phyloP scores from a whole-genome alignment of 495 filamentous ascomycete species.

The Tuber melanosporum region DNA sequence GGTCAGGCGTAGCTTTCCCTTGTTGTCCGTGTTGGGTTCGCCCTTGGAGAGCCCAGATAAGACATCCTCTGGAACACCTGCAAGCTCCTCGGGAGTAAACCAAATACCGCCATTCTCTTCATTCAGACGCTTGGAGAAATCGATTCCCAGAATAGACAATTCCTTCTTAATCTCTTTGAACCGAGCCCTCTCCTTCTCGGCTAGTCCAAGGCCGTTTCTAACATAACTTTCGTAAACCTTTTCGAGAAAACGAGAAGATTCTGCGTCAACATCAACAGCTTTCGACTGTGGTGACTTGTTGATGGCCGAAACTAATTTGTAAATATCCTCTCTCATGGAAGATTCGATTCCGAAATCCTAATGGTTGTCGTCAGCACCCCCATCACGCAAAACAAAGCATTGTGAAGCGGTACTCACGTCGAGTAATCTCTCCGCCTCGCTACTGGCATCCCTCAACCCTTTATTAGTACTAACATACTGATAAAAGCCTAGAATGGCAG shows the following conservation, averaged over 20 bases:
- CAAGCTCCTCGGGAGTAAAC: conserved; percentile 55
- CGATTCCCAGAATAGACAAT: conserved; percentile 52
- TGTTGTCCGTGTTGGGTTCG: conserved; percentile 55
- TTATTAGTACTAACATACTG: conserved; percentile 68
- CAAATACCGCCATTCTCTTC: conserved; percentile 57
- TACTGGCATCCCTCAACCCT: conserved; percentile 59
- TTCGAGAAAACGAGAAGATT: conserved; percentile 52
- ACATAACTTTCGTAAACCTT: conserved; percentile 56
- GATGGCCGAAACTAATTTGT: conserved; percentile 52
- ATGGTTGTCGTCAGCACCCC: not conserved
- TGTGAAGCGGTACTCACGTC: conserved; percentile 39
- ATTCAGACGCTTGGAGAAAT: conserved; percentile 57
- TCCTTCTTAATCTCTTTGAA: conserved; percentile 63
- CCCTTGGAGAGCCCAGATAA: conserved; percentile 60
- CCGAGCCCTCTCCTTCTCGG: conserved; percentile 52
- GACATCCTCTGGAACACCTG: conserved; percentile 55
- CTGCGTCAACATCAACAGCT: conserved; percentile 46
- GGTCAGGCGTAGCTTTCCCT: conserved; percentile 52
- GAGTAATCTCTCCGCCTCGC: conserved; percentile 56
- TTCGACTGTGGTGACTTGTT: conserved; percentile 47
- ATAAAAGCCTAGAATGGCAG: conserved; percentile 56
- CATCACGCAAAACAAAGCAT: not conserved
- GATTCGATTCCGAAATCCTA: conserved; percentile 55
- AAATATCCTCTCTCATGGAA: conserved; percentile 58
- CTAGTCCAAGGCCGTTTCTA: conserved; percentile 52